phyloP scores from a whole-genome alignment of 2,329 filamentous ascomycete genomes.

The Colletotrichum gigasporum region DNA sequence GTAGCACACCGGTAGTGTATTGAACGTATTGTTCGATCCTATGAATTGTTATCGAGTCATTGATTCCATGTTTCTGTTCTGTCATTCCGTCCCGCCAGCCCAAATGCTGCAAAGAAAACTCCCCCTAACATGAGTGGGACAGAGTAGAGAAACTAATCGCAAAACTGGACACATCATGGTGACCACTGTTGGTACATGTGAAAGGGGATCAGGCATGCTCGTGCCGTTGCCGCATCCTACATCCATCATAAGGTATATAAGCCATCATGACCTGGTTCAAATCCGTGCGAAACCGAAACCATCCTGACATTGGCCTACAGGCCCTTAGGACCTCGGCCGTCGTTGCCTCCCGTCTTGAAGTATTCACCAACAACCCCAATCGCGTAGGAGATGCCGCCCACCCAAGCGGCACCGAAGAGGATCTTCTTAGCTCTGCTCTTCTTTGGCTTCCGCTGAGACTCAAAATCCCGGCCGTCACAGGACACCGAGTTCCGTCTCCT shows the following conservation, averaged over 20 bases:
- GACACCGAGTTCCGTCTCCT: slow-evolving; percentile 45
- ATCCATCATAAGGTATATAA: background rate
- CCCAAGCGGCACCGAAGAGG: slow-evolving; percentile 61
- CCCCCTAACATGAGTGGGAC: too few relatives aligned
- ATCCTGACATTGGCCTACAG: background rate
- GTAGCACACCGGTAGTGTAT: background rate
- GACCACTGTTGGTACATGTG: slow-evolving; percentile 10
- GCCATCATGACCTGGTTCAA: background rate
- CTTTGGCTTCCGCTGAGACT: slow-evolving; percentile 53
- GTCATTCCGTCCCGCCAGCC: background rate
- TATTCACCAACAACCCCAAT: slow-evolving; percentile 68
- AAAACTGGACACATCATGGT: background rate
- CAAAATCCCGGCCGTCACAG: slow-evolving; percentile 50
- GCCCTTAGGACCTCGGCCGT: slow-evolving; percentile 47
- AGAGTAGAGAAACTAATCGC: background rate
- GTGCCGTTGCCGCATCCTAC: background rate
- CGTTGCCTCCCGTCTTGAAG: slow-evolving; percentile 57
- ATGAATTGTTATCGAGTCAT: background rate
- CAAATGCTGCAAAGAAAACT: background rate
- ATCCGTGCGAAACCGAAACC: background rate
- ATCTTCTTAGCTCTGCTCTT: slow-evolving; percentile 57
- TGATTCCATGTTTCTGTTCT: background rate
- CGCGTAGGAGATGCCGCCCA: slow-evolving; percentile 66
- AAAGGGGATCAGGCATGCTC: background rate
- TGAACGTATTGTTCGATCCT: background rate